phyloP scores from a whole-genome alignment of 306 rosid genomes.

The Pueraria montana region DNA sequence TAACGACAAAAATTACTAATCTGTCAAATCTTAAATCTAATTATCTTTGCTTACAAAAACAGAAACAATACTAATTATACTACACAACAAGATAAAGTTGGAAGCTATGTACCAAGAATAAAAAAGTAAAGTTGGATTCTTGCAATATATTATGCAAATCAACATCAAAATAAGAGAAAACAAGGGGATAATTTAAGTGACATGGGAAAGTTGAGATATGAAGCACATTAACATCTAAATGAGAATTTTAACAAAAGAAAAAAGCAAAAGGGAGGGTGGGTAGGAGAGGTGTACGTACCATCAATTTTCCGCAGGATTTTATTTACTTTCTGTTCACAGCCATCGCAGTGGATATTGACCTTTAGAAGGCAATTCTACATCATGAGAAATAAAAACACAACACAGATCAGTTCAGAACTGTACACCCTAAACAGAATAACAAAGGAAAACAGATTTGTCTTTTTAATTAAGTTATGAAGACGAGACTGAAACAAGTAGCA shows the following conservation, averaged over 20 bases:
- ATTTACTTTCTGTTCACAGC: constrained; percentile 84
- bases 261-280: neutral
- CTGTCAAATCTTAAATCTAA: neutral
- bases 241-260: neutral
- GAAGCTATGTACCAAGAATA: neutral
- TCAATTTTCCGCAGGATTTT: constrained; percentile 90
- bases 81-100: neutral
- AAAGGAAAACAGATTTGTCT: constrained; percentile 9
- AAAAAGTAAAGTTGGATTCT: constrained; percentile 30
- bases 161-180: constrained; percentile 18
- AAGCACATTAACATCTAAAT: constrained; percentile 16
- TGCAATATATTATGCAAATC: neutral
- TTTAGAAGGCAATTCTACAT: constrained; percentile 78
- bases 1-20: neutral
- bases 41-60: constrained; percentile 5
- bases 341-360: constrained; percentile 90
- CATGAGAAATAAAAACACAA: constrained; percentile 39
- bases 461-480: neutral
- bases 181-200: neutral
- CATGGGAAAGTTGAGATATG: constrained; percentile 35
- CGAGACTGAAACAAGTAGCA: neutral
- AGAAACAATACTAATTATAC: neutral
- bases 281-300: constrained; percentile 53
- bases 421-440: neutral
- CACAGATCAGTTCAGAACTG: constrained; percentile 18